Conservation (phyloP, 495 filamentous ascomycete species). For the Aspergillus olivimuriae region DNA sequence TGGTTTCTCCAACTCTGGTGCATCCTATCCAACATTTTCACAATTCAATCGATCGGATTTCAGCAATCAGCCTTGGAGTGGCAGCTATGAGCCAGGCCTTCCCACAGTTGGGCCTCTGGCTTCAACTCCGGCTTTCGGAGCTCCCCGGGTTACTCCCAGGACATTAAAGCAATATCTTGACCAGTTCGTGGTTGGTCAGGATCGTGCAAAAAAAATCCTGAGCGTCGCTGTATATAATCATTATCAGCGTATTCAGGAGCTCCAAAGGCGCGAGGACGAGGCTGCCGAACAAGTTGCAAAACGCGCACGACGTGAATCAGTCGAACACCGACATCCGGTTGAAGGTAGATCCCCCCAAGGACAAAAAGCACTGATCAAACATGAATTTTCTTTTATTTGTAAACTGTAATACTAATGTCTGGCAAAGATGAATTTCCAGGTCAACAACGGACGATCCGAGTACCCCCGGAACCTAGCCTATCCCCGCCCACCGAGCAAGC, state of each 20-base stretch:
- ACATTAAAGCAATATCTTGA: slow-evolving; percentile 87
- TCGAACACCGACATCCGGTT: slow-evolving; percentile 42
- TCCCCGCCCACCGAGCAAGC: slow-evolving; percentile 22
- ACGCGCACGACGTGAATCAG: slow-evolving; percentile 41
- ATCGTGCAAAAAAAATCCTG: slow-evolving; percentile 90
- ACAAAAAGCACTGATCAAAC: too few species aligned
- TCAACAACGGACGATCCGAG: slow-evolving; percentile 55
- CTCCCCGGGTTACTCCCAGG: slow-evolving; percentile 69
- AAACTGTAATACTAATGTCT: slow-evolving; percentile 4
- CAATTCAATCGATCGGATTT: slow-evolving; percentile 60
- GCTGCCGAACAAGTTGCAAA: slow-evolving; percentile 56
- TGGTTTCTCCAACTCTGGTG: slow-evolving; percentile 25
- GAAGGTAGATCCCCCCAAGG: too few species aligned
- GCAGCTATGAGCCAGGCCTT: slow-evolving; percentile 66
- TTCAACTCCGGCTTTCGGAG: slow-evolving; percentile 54
- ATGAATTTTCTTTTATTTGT: background rate
- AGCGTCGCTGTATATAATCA: slow-evolving; percentile 96
- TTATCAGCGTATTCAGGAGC: slow-evolving; percentile 79
- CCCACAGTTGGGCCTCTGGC: slow-evolving; percentile 54
- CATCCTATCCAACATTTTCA: slow-evolving; percentile 34
- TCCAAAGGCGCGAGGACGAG: slow-evolving; percentile 70
- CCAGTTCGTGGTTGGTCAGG: slow-evolving; percentile 93
- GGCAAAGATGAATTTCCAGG: slow-evolving; percentile 71
- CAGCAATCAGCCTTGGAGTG: slow-evolving; percentile 59
- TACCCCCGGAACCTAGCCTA: slow-evolving; percentile 21